Evolutionary conservation across 2,329 filamentous ascomycete genomes (phyloP).

Genomic region (Dactylellina haptotyla): DNA sequence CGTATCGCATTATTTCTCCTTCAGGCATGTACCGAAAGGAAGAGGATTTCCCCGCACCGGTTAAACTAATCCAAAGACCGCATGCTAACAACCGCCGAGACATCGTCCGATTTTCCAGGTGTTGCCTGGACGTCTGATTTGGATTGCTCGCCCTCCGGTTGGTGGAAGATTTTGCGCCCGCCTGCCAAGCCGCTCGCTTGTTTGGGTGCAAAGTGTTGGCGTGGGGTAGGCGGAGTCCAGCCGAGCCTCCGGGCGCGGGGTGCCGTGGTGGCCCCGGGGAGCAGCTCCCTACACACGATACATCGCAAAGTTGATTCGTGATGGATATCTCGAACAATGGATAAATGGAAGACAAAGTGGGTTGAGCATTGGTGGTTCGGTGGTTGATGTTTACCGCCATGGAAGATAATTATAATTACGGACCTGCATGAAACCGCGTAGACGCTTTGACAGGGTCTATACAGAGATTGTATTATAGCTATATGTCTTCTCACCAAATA

Average conservation of each 20-base stretch:
- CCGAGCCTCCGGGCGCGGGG: conserved; percentile 53
- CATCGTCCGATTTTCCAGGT: conserved; percentile 20
- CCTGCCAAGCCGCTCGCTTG: conserved; percentile 38
- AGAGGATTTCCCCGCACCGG: conserved; percentile 52
- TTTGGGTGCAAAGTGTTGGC: conserved; percentile 15
- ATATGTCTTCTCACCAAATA: no score
- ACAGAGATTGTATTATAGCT: no score
- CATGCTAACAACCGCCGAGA: conserved; percentile 40
- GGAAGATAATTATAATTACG: no score
- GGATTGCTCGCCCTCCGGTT: conserved; percentile 35
- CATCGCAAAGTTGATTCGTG: neutral
- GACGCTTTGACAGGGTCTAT: no score
- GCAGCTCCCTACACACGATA: neutral
- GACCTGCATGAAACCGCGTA: no score
- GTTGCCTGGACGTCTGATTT: conserved; percentile 20
- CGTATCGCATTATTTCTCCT: neutral
- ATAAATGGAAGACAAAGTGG: no score
- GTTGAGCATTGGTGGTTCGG: no score
- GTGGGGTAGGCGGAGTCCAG: conserved; percentile 46
- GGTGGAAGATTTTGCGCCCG: conserved; percentile 46
- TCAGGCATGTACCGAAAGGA: conserved; percentile 13
- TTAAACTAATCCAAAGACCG: conserved; percentile 27
- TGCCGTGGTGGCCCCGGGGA: neutral
- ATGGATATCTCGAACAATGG: neutral
- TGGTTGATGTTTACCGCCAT: no score